Base-by-base conservation (phyloP, 2,329 filamentous ascomycete species). In the Penicillium sp. region DNA sequence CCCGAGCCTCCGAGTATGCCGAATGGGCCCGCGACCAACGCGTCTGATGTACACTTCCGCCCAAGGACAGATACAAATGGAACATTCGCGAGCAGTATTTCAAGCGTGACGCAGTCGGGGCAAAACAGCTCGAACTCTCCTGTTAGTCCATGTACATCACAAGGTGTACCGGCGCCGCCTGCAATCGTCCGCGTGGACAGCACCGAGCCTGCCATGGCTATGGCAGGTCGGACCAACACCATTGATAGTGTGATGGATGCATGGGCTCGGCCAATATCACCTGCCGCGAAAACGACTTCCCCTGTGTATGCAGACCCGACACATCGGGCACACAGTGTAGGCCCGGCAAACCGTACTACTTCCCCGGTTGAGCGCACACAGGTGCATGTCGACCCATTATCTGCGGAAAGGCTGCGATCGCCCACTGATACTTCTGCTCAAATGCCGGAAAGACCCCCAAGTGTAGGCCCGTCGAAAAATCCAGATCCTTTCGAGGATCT, bases 401-500 rank as follows among this genome's bases (percentile, higher is more conserved):
- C 42, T 21, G n/a, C 16, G 1, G 50, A 50, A 29, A 42, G 59
- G 44, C 6, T 36, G 7, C 41, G 18, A 16, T 34, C 51, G 16
- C 48, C 45, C 18, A 22, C 60, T 14, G 57, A 51, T 38, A 29
- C 27, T 29, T 51, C 49, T 27, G 41, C 43, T n/a, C 50, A 58
- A 7, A 53, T 43, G 32, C 38, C 36, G 31, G 59, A 57, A 44
- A 48, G n/a, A 27, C 55, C 59, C 48, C 36, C 22, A 39, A 45
- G 41, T 21, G 36, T 31, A 3, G 36, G 53, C 13, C 46, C 57
- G 27, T 45, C 58, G 14, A 67, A 63, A 38, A 39, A 50, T 53
- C 73, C 47, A 21, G 76, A 83, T 58, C 78, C 79, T 5, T 78
- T 78, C 54, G 75, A 74, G 22, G 81, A 82, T 58, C 71, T 84